Evolutionary conservation across 208 protist genomes (phyloP).

Genomic region (Endotrypanum monterogeii): DNA sequence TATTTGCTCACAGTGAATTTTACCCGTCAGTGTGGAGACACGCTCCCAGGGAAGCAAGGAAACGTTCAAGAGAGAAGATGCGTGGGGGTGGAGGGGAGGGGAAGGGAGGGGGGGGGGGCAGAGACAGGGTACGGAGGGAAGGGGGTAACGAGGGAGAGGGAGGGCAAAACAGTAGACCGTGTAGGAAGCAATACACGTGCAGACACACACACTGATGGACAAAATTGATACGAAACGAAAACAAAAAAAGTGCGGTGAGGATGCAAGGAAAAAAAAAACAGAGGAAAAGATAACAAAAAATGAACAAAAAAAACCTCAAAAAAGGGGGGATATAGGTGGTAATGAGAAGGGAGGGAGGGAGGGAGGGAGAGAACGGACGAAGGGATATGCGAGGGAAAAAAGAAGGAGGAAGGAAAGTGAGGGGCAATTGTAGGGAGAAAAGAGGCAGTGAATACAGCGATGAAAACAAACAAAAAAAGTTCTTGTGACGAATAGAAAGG

Average conservation of each 20-base stretch:
- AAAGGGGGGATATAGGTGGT: neutral
- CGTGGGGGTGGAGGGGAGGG: neutral
- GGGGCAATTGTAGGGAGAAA: neutral
- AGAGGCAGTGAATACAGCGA: neutral
- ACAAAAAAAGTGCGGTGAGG: neutral
- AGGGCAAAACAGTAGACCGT: neutral
- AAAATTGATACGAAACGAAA: no score
- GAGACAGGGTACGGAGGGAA: neutral
- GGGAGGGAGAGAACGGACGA: neutral
- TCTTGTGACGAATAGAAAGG: neutral
- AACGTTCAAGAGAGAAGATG: neutral
- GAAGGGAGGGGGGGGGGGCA: neutral
- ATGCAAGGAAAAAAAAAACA: neutral
- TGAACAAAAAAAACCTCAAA: neutral
- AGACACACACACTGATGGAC: neutral
- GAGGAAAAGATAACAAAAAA: neutral
- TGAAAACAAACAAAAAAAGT: neutral
- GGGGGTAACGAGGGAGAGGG: slow-evolving; percentile 18
- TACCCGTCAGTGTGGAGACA: neutral
- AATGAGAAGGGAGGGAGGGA: neutral
- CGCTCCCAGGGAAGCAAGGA: neutral
- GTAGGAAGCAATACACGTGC: neutral
- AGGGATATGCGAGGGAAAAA: neutral
- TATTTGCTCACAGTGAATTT: neutral
- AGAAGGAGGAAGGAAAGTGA: neutral